These are phyloP conservation scores for Podaxis sp. DNA, from an alignment of 768 basidiomycete genomes.

Conservation along the genomic window DNA sequence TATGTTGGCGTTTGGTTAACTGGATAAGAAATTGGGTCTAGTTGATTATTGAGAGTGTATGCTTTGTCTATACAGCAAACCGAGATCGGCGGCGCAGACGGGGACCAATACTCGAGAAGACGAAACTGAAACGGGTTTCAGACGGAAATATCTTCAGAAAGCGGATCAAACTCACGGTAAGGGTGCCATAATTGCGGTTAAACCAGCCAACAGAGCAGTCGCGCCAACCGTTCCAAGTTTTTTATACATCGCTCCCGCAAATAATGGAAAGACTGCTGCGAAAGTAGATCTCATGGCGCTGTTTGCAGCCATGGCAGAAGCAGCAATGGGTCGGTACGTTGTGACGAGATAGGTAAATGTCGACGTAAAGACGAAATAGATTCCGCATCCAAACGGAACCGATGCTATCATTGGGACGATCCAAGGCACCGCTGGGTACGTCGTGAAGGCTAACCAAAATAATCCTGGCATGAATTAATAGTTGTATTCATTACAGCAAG, in stretches of 20 bases:
- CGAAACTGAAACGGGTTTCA: conserved; percentile 13
- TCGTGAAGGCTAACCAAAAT: conserved; percentile 61
- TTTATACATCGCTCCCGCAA: conserved; percentile 65
- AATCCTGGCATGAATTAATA: conserved; percentile 31
- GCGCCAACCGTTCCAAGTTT: conserved; percentile 69
- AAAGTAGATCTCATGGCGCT: conserved; percentile 57
- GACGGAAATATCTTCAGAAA: not conserved
- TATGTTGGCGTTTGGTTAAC: not conserved
- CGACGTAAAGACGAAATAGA: conserved; percentile 66
- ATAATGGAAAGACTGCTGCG: conserved; percentile 59
- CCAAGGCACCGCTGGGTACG: conserved; percentile 48
- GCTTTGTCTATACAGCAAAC: conserved; percentile 13
- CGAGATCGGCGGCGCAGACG: conserved; percentile 19
- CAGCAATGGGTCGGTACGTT: conserved; percentile 60
- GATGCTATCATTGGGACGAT: conserved; percentile 63
- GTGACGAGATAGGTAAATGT: conserved; percentile 72
- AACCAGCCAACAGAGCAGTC: conserved; percentile 64
- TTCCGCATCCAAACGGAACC: conserved; percentile 58
- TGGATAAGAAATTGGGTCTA: not conserved
- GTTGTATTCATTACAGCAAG: conserved; percentile 8
- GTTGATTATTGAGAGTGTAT: not conserved
- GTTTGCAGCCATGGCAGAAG: conserved; percentile 66
- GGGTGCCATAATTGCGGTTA: conserved; percentile 58
- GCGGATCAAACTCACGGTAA: conserved; percentile 39
- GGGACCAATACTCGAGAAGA: conserved; percentile 21